These are phyloP conservation scores for Herpetomonas muscarum DNA, from an alignment of 208 protist genomes.

Conservation along the genomic window DNA sequence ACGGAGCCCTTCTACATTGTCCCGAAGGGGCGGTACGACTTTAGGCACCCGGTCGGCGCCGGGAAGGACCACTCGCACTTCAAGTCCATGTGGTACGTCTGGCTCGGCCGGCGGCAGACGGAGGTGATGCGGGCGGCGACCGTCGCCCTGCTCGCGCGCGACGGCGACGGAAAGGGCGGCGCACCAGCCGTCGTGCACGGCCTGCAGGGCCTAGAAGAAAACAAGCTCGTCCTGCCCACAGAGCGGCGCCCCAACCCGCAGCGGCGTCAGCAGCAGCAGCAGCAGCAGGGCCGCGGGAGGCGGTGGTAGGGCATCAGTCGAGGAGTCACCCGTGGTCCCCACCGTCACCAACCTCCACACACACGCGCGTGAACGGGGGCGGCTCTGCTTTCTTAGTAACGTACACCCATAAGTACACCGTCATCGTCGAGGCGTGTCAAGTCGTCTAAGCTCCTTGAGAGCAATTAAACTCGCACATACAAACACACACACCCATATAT, in stretches of 20 bases:
- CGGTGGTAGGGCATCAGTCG: too few species aligned
- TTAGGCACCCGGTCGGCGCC: constrained; percentile 46
- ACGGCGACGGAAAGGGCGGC: background rate
- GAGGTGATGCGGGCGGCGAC: constrained; percentile 46
- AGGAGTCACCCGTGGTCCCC: too few species aligned
- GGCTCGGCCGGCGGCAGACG: constrained; percentile 36
- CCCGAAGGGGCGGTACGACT: constrained; percentile 53
- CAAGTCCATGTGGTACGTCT: constrained; percentile 77
- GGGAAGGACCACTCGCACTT: constrained; percentile 71
- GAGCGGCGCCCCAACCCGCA: constrained; percentile 22
- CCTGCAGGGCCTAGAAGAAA: constrained; percentile 37
- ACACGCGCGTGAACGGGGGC: too few species aligned
- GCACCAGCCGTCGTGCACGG: constrained; percentile 34
- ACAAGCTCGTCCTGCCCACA: constrained; percentile 24
- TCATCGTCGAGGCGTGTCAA: too few species aligned
- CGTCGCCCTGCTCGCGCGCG: constrained; percentile 18
- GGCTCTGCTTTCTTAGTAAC: too few species aligned
- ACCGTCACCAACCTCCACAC: too few species aligned
- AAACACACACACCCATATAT: too few species aligned
- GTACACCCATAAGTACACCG: too few species aligned
- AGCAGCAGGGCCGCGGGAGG: background rate
- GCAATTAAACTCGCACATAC: too few species aligned
- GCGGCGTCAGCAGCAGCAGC: constrained; percentile 21
- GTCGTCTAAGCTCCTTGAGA: too few species aligned
- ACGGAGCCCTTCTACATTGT: constrained; percentile 63